A percentile compares a stretch with the other conserved stretches of the same genome.
phyloP scores from a whole-genome alignment of 108 stramenopile genomes.

The Skeletonema costatum region DNA sequence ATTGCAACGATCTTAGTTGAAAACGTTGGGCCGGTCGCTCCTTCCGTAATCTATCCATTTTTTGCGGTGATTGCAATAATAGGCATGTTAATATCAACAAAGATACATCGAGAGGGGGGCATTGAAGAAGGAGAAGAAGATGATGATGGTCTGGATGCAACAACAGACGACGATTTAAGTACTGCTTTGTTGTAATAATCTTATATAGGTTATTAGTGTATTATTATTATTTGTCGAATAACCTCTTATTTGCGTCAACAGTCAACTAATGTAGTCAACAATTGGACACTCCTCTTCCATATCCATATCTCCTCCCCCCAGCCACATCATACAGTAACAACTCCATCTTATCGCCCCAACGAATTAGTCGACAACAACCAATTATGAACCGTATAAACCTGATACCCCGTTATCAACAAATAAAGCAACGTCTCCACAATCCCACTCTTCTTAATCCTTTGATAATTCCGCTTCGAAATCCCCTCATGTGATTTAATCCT shows the following conservation, averaged over 20 bases:
- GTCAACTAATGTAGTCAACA: background rate
- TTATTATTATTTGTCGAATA: background rate
- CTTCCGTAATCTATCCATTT: constrained; percentile 35
- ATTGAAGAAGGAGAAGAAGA: background rate
- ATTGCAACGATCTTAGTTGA: background rate
- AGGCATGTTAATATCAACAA: constrained; percentile 22
- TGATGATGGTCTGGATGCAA: background rate
- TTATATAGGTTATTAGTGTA: background rate
- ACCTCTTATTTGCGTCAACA: background rate
- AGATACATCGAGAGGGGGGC: constrained; percentile 15
- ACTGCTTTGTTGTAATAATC: background rate
- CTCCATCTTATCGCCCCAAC: constrained; percentile 14
- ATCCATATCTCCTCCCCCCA: background rate
- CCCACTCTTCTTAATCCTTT: constrained; percentile 74
- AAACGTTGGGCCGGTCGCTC: too few relatives aligned
- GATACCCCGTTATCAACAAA: constrained; percentile 75
- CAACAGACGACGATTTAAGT: background rate
- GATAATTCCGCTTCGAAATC: constrained; percentile 73
- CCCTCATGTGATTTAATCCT: constrained; percentile 54
- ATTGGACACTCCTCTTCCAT: background rate
- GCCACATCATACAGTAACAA: background rate
- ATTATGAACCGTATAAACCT: constrained; percentile 81
- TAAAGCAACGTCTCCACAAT: constrained; percentile 76
- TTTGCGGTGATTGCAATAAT: constrained; percentile 32
- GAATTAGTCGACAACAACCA: constrained; percentile 60